Base-by-base conservation (phyloP, 2,329 filamentous ascomycete genomes). In the Zasmidium angulare region DNA sequence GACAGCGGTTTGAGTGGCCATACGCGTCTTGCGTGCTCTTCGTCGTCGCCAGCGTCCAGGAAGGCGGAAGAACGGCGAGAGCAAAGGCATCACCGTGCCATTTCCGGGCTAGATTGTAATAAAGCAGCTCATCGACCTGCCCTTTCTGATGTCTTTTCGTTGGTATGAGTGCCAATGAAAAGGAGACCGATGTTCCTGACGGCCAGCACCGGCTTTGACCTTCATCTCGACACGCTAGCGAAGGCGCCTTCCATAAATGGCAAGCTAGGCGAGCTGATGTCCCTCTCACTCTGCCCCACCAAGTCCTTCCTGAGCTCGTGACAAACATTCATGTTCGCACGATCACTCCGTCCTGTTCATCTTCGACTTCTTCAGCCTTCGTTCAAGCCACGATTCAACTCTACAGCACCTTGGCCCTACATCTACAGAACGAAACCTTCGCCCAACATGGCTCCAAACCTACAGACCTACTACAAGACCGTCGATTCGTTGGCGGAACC, bases 401-500 rank as follows among this genome's bases (percentile, higher is more conserved):
- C 55, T 7, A 47, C 53, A 26, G 26, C 61, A 12, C 53, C 64
- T 49, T 81, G 79, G 79, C 79, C 78, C 0, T 80, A 81, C 66
- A 72, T 81, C 58, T 79, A 81, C 68, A 66, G 71, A 46, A 65
- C 61, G 26, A 56, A 63, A 53, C 59, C 70, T 12, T 77, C 73
- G 66, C 71, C 72, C 60, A 77, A 71, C 68, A 96, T 97, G 90
- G 91, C 91, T 58, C 91, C 92, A 62, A 86, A 96, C 76, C 86
- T 99, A 68, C 91, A 97, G 76, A 84, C 88, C 65, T 98, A 89
- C 82, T 98, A 97, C 83, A 87, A 91, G 79, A 87, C 96, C 84
- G 91, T 96, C 70, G 92, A 97, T 77, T 79, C 79, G 74, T 82
- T 93, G 71, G 84, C 91, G 53, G 85, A 87, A 67, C 82, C 86